These are phyloP conservation scores for Acorus calamus DNA, from an alignment of 106 monocot species.

Conservation along the genomic window DNA sequence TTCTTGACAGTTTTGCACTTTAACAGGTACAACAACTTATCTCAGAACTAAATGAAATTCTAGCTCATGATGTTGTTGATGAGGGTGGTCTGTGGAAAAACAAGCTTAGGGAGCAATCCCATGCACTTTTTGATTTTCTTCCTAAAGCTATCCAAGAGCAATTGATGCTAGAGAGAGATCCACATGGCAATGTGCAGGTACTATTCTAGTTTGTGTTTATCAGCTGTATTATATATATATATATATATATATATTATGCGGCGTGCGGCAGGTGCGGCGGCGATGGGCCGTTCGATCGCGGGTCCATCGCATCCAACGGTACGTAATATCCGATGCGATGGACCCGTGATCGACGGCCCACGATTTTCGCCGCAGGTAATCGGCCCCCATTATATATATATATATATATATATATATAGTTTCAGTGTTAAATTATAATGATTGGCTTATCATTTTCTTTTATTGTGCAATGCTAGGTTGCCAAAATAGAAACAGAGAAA, in stretches of 20 bases:
- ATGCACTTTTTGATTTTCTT: constrained; percentile 69
- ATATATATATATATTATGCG: no score
- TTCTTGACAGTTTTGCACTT: background rate
- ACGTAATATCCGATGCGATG: no score
- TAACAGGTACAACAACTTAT: constrained; percentile 92
- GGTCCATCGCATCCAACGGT: no score
- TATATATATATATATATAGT: no score
- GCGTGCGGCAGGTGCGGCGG: no score
- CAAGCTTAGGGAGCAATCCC: constrained; percentile 63
- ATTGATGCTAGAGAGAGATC: constrained; percentile 88
- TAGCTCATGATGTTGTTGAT: constrained; percentile 90
- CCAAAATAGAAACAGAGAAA: constrained; percentile 95
- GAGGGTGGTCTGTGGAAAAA: constrained; percentile 74
- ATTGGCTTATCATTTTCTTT: no score
- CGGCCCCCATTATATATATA: no score
- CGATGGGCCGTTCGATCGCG: no score
- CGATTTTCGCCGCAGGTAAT: no score
- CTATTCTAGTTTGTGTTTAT: background rate
- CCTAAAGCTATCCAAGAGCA: constrained; percentile 93
- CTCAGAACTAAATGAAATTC: constrained; percentile 85
- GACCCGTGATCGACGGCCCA: no score
- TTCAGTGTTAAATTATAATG: no score
- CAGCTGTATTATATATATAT: no score
- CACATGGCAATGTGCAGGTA: constrained; percentile 97
- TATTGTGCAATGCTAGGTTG: constrained; percentile 35